These are phyloP conservation scores for Dictyostelium discoideum DNA, from an alignment of 78 protist species.

Conservation along the genomic window DNA sequence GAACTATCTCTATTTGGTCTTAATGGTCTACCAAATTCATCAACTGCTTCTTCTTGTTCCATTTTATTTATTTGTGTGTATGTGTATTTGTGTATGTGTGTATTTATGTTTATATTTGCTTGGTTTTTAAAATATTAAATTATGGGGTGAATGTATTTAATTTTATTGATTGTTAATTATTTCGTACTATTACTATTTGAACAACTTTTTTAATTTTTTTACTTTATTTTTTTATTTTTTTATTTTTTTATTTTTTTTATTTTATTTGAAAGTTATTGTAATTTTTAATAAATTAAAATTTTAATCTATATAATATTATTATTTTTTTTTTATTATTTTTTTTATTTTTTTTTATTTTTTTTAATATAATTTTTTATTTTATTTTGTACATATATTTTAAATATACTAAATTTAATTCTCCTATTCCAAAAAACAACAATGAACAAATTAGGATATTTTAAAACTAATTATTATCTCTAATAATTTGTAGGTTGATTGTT, in stretches of 20 bases:
- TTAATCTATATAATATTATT: not conserved
- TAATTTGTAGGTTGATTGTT: not conserved
- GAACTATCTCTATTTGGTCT: conserved; percentile 54
- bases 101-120: not conserved
- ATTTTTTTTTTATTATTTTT: not conserved
- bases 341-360: not conserved
- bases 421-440: not conserved
- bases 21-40: conserved; percentile 76
- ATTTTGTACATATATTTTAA: not conserved
- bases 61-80: not conserved
- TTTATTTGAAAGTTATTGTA: not conserved
- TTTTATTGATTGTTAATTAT: not conserved
- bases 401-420: not conserved
- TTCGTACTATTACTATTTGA: not conserved
- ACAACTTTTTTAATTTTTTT: not conserved
- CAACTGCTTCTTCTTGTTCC: conserved; percentile 55
- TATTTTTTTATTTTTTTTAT: not conserved
- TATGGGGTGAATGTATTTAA: not conserved
- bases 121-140: not conserved
- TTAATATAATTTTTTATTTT: not conserved
- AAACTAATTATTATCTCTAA: not conserved
- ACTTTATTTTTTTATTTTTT: not conserved
- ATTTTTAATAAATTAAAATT: not conserved
- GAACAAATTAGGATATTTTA: not conserved
- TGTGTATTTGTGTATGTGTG: not conserved